Conservation (phyloP, 805 yeast species). For the Lipomyces yamadae region DNA sequence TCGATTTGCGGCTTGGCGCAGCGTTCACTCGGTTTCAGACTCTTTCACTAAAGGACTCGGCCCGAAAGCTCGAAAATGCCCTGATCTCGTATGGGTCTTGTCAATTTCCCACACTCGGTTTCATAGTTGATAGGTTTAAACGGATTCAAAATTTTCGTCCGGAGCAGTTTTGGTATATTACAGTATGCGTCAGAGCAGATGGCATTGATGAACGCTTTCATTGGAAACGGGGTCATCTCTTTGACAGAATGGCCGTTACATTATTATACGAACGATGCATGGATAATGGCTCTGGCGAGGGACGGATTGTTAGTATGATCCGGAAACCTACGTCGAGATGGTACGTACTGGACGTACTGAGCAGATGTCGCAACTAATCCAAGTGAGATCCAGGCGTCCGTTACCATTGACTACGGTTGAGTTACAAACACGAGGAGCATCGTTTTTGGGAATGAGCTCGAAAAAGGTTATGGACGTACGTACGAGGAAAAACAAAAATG, state of each 20-base stretch:
- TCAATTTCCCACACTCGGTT: slow-evolving; percentile 96
- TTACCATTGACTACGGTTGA: slow-evolving; percentile 93
- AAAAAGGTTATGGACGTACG: slow-evolving; percentile 66
- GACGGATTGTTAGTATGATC: slow-evolving; percentile 55
- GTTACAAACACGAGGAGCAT: slow-evolving; percentile 83
- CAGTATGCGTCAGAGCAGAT: slow-evolving; percentile 47
- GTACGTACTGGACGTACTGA: neutral
- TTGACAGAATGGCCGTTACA: slow-evolving; percentile 70
- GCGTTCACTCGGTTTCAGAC: slow-evolving; percentile 85
- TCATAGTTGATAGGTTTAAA: slow-evolving; percentile 88
- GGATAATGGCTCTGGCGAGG: slow-evolving; percentile 55
- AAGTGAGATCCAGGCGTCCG: slow-evolving; percentile 59
- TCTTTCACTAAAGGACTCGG: slow-evolving; percentile 46
- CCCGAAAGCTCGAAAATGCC: slow-evolving; percentile 33
- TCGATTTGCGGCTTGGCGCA: slow-evolving; percentile 87
- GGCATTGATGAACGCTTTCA: slow-evolving; percentile 51
- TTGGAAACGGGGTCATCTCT: slow-evolving; percentile 76
- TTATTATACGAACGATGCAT: slow-evolving; percentile 73
- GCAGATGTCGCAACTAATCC: neutral
- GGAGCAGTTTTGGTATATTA: slow-evolving; percentile 81
- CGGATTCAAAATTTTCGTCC: slow-evolving; percentile 72
- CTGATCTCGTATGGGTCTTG: slow-evolving; percentile 86
- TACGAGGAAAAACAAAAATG: neutral
- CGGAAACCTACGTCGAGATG: slow-evolving; percentile 72
- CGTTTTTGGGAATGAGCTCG: slow-evolving; percentile 74